A percentile compares a stretch with the other conserved stretches of the same genome.
phyloP scores from a whole-genome alignment of 1,284 basidiomycete genomes.

The Tranzscheliella williamsii region DNA sequence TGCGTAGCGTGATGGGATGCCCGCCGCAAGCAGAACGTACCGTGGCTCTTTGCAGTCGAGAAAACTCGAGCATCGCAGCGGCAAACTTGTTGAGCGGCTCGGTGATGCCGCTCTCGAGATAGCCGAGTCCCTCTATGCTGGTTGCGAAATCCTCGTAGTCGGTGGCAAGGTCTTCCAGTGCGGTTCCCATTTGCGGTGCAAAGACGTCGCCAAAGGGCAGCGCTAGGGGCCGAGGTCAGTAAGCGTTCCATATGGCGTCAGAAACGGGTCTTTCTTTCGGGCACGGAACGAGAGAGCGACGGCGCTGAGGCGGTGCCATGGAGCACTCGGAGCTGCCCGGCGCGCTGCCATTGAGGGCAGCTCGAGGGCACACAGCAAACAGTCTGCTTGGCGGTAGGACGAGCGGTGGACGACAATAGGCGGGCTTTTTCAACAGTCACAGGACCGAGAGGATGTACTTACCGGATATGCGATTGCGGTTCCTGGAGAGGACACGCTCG shows the following conservation, averaged over 20 bases:
- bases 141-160: slow-evolving; percentile 97
- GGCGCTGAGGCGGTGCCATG: too few species aligned
- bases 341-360: too few species aligned
- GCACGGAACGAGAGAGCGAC: background rate
- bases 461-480: slow-evolving; percentile 68
- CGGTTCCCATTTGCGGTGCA: slow-evolving; percentile 44
- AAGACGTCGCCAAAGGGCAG: slow-evolving; percentile 50
- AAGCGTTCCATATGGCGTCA: slow-evolving; percentile 1
- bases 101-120: slow-evolving; percentile 96
- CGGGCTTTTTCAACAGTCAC: too few species aligned
- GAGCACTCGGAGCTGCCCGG: too few species aligned
- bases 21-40: slow-evolving; percentile 19
- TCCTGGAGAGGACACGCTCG: slow-evolving; percentile 64
- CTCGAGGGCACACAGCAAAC: too few species aligned
- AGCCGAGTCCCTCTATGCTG: slow-evolving; percentile 91
- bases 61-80: slow-evolving; percentile 82
- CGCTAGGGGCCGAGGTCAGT: slow-evolving; percentile 36
- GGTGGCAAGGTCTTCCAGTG: slow-evolving; percentile 69
- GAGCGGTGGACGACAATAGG: too few species aligned
- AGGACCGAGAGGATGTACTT: slow-evolving; percentile 63
- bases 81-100: slow-evolving; percentile 95
- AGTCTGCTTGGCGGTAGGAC: too few species aligned
- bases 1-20: background rate
- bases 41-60: slow-evolving; percentile 42
- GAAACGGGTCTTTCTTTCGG: background rate